These are phyloP conservation scores for Rubus idaeus DNA, from an alignment of 306 rosid species.

Conservation along the genomic window DNA sequence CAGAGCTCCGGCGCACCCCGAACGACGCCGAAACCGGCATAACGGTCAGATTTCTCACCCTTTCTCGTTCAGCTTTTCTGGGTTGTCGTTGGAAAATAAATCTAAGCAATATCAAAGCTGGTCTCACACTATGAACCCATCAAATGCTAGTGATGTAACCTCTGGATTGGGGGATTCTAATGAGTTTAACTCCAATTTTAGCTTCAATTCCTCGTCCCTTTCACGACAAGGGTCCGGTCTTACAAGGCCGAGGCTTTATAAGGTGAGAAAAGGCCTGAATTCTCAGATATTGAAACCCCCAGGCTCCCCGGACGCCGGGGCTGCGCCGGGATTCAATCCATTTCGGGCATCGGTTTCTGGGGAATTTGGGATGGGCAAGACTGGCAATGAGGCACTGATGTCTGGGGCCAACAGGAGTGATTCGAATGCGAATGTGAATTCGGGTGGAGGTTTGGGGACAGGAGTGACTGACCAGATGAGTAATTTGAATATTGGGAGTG, in stretches of 20 bases:
- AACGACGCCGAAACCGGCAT: conserved; percentile 5
- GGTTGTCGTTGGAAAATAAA: conserved; percentile 24
- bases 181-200: conserved; percentile 27
- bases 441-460: not conserved
- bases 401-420: conserved; percentile 34
- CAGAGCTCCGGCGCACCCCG: conserved; percentile 26
- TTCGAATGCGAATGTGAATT: conserved; percentile 15
- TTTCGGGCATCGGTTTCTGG: conserved; percentile 32
- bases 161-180: conserved; percentile 45
- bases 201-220: conserved; percentile 44
- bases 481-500: conserved; percentile 49
- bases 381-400: not conserved
- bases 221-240: conserved; percentile 48
- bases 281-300: conserved; percentile 42
- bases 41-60: conserved; percentile 35
- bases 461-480: conserved; percentile 47
- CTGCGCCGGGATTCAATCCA: conserved; percentile 48
- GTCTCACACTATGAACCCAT: conserved; percentile 46
- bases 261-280: conserved; percentile 54
- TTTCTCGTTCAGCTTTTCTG: conserved; percentile 19
- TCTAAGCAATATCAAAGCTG: conserved; percentile 18
- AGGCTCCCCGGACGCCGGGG: conserved; percentile 24
- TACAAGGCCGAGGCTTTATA: conserved; percentile 59
- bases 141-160: conserved; percentile 33
- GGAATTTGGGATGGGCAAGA: not conserved